Evolutionary conservation across 2,329 filamentous ascomycete species (phyloP).

Genomic region (Venturia effusa): DNA sequence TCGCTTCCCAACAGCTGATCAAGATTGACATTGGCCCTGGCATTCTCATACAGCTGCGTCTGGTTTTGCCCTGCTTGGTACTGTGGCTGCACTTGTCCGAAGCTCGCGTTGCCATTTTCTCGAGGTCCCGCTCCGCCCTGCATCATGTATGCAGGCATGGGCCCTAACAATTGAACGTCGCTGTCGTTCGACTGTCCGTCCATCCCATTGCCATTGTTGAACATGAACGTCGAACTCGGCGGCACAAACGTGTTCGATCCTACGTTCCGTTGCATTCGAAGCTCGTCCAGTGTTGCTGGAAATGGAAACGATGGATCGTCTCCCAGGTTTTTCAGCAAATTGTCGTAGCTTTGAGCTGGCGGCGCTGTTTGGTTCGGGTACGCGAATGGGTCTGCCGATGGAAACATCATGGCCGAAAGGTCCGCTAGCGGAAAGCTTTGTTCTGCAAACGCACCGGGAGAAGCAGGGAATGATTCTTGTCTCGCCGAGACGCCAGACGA

Average conservation of each 20-base stretch:
- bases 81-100: constrained; percentile 14
- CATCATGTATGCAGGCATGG: constrained; percentile 61
- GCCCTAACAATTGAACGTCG: constrained; percentile 62
- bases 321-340: constrained; percentile 30
- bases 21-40: constrained; percentile 22
- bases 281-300: constrained; percentile 2
- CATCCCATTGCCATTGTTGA: not conserved
- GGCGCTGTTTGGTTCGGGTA: constrained; percentile 54
- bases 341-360: constrained; percentile 42
- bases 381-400: constrained; percentile 64
- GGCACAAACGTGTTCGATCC: constrained; percentile 7
- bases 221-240: constrained; percentile 12
- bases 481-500: constrained; percentile 1
- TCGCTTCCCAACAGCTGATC: constrained; percentile 28
- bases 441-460: constrained; percentile 17
- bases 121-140: constrained; percentile 30
- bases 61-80: constrained; percentile 10
- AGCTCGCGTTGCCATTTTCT: constrained; percentile 16
- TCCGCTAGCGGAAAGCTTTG: constrained; percentile 44
- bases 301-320: constrained; percentile 15
- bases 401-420: constrained; percentile 71
- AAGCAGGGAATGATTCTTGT: constrained; percentile 16
- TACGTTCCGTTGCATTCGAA: not conserved
- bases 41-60: constrained; percentile 23
- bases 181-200: constrained; percentile 28